A percentile compares a stretch with the other conserved stretches of the same genome.
Evolutionary conservation across 352 stramenopile species (phyloP).

Genomic region (Phytopythium boreale): DNA sequence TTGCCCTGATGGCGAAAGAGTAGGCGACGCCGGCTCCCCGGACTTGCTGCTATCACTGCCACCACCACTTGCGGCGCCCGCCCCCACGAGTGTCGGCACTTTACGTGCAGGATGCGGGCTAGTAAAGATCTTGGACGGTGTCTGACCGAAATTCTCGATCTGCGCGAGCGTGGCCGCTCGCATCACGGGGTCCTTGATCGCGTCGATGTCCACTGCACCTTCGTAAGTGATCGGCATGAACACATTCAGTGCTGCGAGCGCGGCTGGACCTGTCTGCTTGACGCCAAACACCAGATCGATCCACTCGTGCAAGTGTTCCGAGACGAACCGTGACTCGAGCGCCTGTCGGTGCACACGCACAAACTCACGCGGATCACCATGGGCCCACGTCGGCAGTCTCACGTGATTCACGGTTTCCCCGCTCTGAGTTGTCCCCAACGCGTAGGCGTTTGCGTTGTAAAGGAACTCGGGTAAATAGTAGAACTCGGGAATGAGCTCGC

Average conservation of each 20-base stretch:
- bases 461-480: constrained; percentile 81
- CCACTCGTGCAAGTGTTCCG: constrained; percentile 96
- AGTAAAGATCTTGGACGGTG: constrained; percentile 72
- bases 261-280: constrained; percentile 92
- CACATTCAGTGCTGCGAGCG: constrained; percentile 92
- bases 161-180: constrained; percentile 89
- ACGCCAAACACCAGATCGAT: constrained; percentile 98
- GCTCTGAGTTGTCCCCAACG: constrained; percentile 66
- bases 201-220: constrained; percentile 75
- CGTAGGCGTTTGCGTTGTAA: constrained; percentile 70
- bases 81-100: constrained; percentile 30
- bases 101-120: constrained; percentile 62
- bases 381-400: constrained; percentile 91
- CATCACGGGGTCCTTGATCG: constrained; percentile 87
- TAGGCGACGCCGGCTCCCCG: neutral
- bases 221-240: constrained; percentile 88
- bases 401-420: constrained; percentile 92
- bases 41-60: neutral
- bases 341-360: constrained; percentile 93
- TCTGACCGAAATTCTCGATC: constrained; percentile 92
- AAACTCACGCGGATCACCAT: constrained; percentile 92
- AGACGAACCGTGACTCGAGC: constrained; percentile 96
- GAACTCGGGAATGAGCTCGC: constrained; percentile 80
- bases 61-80: neutral
- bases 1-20: neutral